Percentiles rank a stretch among this genome's conserved stretches.
These are phyloP conservation scores for Tremella yokohamensis DNA, from an alignment of 768 basidiomycete genomes.

Conservation along the genomic window DNA sequence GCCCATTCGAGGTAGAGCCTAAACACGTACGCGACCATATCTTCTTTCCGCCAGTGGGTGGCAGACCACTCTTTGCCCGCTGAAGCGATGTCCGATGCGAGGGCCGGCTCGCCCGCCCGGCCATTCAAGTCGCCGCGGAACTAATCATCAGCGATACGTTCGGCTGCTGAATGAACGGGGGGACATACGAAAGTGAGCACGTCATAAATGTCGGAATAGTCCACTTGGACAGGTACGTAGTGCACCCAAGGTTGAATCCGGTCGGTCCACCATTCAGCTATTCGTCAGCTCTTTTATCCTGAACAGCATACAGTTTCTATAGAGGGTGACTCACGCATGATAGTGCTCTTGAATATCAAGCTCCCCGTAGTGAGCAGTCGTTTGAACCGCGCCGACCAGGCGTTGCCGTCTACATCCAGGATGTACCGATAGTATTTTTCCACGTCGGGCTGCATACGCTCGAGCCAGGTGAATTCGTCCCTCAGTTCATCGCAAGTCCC, in stretches of 20 bases:
- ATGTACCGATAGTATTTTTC: constrained; percentile 45
- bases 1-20: constrained; percentile 50
- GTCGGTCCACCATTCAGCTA: constrained; percentile 49
- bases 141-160: constrained; percentile 1
- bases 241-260: constrained; percentile 50
- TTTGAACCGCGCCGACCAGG: constrained; percentile 49
- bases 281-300: not conserved
- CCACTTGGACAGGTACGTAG: constrained; percentile 46
- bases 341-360: constrained; percentile 46
- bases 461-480: constrained; percentile 30
- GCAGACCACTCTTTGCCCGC: constrained; percentile 36
- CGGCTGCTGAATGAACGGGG: not conserved
- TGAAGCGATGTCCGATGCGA: constrained; percentile 39
- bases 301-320: no score
- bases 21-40: constrained; percentile 48
- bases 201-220: constrained; percentile 44
- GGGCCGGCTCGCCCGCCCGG: constrained; percentile 19
- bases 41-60: constrained; percentile 43
- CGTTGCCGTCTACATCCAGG: constrained; percentile 49
- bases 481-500: constrained; percentile 43
- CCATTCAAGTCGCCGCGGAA: constrained; percentile 4
- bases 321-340: constrained; percentile 41
- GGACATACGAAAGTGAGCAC: constrained; percentile 34
- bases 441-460: constrained; percentile 29
- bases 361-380: constrained; percentile 40